phyloP scores from a whole-genome alignment of 2,329 filamentous ascomycete genomes.

The Orbilia ellipsospora region DNA sequence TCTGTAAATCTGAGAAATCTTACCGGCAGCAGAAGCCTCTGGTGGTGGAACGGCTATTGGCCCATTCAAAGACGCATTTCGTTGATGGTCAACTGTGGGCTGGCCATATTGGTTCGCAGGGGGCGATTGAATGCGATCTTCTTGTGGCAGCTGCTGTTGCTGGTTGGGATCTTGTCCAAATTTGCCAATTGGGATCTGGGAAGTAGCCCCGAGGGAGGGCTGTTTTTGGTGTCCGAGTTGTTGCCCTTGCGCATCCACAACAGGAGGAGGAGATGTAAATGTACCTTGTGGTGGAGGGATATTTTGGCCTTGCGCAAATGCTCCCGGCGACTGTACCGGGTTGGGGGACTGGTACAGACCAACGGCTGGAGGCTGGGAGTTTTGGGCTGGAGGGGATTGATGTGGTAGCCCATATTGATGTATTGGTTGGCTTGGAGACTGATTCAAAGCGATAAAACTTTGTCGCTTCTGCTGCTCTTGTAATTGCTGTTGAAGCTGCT shows the following conservation, averaged over 20 bases:
- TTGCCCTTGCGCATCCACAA: conserved; percentile 27
- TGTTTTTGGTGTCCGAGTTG: conserved; percentile 26
- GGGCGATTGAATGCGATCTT: conserved; percentile 25
- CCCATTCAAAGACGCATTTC: conserved; percentile 21
- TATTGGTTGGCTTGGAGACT: conserved; percentile 32
- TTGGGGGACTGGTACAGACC: conserved; percentile 25
- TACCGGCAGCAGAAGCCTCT: conserved; percentile 18
- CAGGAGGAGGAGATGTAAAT: conserved; percentile 11
- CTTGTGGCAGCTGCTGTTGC: conserved; percentile 16
- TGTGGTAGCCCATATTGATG: conserved; percentile 34
- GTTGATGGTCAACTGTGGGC: conserved; percentile 7
- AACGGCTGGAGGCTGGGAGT: conserved; percentile 9
- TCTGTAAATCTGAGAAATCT: background rate
- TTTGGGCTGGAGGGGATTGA: conserved; percentile 37
- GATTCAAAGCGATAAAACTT: conserved; percentile 20
- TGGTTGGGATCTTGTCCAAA: conserved; percentile 26
- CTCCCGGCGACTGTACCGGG: conserved; percentile 14
- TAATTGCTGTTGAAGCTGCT: conserved; percentile 21
- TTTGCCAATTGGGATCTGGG: conserved; percentile 9
- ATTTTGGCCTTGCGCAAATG: conserved; percentile 29
- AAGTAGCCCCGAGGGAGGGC: conserved; percentile 12
- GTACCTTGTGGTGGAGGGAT: conserved; percentile 23
- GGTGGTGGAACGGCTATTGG: conserved; percentile 15
- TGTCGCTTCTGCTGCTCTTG: conserved; percentile 37
- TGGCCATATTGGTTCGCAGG: conserved; percentile 27